A percentile compares a stretch with the other conserved stretches of the same genome.
Conservation (phyloP, 208 protist species). For the Histomonas meleagridis region DNA sequence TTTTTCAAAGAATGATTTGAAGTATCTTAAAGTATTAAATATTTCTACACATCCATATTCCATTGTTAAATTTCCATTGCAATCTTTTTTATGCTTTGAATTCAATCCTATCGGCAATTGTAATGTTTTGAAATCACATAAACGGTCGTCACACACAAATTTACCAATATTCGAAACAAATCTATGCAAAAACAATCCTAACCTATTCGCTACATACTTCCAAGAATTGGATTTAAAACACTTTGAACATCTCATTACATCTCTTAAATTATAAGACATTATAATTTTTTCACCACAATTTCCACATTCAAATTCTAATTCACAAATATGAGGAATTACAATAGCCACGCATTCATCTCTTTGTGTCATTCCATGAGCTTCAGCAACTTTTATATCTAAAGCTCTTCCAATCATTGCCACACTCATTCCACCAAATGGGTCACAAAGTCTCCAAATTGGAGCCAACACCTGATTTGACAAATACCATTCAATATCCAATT, state of each 20-base stretch:
- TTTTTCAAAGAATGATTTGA: background rate
- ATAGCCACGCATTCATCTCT: background rate
- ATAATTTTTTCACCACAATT: background rate
- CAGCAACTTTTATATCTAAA: background rate
- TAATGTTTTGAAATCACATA: background rate
- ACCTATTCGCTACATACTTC: background rate
- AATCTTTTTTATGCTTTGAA: background rate
- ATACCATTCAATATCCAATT: background rate
- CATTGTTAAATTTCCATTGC: background rate
- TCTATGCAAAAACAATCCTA: background rate
- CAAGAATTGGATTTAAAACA: background rate
- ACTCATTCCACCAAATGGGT: background rate
- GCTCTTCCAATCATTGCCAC: background rate
- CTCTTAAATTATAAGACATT: background rate
- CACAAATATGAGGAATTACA: background rate
- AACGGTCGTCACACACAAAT: background rate
- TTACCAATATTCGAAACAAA: background rate
- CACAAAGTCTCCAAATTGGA: background rate
- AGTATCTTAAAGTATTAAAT: background rate
- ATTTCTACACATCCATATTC: background rate
- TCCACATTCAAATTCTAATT: background rate
- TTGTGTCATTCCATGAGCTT: background rate
- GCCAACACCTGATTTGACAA: background rate
- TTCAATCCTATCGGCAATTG: background rate
- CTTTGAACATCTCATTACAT: background rate